Conservation (phyloP, 371 early-diverging fungal species). For the Mucor circinelloides region DNA sequence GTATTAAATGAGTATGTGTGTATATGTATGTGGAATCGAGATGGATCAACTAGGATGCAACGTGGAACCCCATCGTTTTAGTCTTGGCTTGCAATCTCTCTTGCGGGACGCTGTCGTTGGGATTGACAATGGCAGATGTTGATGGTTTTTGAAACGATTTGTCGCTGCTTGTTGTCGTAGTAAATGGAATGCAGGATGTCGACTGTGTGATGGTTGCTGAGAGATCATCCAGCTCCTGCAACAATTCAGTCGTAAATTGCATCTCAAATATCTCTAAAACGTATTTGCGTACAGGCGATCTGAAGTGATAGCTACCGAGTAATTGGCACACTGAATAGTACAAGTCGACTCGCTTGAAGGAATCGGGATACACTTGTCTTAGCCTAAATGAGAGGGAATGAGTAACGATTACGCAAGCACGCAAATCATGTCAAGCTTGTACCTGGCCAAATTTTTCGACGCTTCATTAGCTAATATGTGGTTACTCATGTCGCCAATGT, state of each 20-base stretch:
- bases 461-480: slow-evolving; percentile 85
- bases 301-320: slow-evolving; percentile 72
- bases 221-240: slow-evolving; percentile 39
- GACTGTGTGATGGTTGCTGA: slow-evolving; percentile 5
- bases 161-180: background rate
- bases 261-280: slow-evolving; percentile 83
- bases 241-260: slow-evolving; percentile 47
- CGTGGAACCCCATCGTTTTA: slow-evolving; percentile 6
- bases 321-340: slow-evolving; percentile 69
- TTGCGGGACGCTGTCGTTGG: slow-evolving; percentile 16
- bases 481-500: slow-evolving; percentile 83
- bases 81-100: slow-evolving; percentile 24
- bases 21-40: background rate
- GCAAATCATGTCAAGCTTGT: slow-evolving; percentile 3
- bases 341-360: slow-evolving; percentile 60
- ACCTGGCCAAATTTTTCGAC: slow-evolving; percentile 71
- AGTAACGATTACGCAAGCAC: background rate
- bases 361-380: slow-evolving; percentile 53
- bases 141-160: background rate
- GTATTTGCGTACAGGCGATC: slow-evolving; percentile 76
- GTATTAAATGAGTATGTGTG: background rate
- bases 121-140: slow-evolving; percentile 6
- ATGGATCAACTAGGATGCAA: background rate
- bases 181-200: slow-evolving; percentile 9
- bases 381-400: slow-evolving; percentile 18